A percentile compares a stretch with the other conserved stretches of the same genome.
phyloP scores from a whole-genome alignment of 2,329 filamentous ascomycete genomes.

The Cordyceps fumosorosea region DNA sequence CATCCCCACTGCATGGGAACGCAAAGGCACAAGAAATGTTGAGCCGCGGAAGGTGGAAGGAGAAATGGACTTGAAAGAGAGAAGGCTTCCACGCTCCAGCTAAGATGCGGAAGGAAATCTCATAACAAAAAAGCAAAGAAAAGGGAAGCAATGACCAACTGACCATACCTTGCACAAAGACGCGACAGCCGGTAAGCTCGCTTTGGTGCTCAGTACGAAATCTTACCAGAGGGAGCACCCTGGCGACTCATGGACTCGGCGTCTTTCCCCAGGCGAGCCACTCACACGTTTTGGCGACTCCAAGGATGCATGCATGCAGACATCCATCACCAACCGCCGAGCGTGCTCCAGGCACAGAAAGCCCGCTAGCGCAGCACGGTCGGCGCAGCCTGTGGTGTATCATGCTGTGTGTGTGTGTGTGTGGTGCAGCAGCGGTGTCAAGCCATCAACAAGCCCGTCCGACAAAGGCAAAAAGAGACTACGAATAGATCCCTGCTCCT shows the following conservation, averaged over 20 bases:
- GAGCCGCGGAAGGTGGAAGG: background rate
- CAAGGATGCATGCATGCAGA: slow-evolving; percentile 2
- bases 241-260: slow-evolving; percentile 13
- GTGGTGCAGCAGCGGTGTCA: background rate
- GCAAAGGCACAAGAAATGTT: slow-evolving; percentile 5
- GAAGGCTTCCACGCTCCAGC: background rate
- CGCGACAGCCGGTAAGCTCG: background rate
- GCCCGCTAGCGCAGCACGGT: background rate
- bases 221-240: background rate
- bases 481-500: slow-evolving; percentile 10
- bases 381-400: background rate
- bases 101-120: background rate
- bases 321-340: slow-evolving; percentile 15
- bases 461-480: slow-evolving; percentile 14
- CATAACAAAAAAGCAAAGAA: background rate
- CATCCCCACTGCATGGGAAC: slow-evolving; percentile 13
- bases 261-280: slow-evolving; percentile 21
- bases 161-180: background rate
- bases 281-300: slow-evolving; percentile 24
- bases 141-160: background rate
- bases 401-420: background rate
- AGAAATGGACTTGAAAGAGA: background rate
- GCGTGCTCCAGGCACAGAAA: slow-evolving; percentile 10
- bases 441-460: slow-evolving; percentile 1
- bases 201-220: background rate